Base-by-base conservation (phyloP, 352 stramenopile genomes). In the Aphanomyces stellatus region DNA sequence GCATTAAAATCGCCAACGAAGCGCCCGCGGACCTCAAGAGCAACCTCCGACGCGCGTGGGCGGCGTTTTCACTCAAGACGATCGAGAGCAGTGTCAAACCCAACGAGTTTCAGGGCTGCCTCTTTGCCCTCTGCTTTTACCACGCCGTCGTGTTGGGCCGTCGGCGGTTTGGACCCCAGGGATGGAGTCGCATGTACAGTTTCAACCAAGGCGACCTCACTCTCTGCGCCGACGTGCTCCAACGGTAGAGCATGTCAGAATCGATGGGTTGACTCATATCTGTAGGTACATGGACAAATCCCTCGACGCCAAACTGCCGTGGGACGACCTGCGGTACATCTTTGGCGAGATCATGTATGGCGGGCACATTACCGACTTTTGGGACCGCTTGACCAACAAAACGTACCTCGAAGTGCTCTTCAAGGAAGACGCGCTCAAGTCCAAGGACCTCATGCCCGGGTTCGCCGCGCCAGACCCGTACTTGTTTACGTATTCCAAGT, bases 131-230 rank as follows among this genome's bases (percentile, higher is more conserved):
- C 1, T 98, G 93, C 73, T 97, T 96, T 77, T 98, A 97, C 75
- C 93, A 98, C 61, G 87, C 88, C 15, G 77, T 98, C 24, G 85
- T 98, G 1, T 78, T 98, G 35, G 93, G 92, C 30, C 76, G 93
- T 10, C 74, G 87, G 22, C 76, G 91, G 30, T 98, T 98, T 69
- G 93, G 93, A 8, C 80, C 71, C 10, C 92, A 98, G 73, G 93
- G 93, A 35, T 98, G 93, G 93, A 96, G 83, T 51, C 79, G 93
- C 19, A 74, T 81, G 59, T 98, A 98, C 71, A 96, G 81, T 61
- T 98, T 98, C 76, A 98, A 97, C 71, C 97, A 88, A 6, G 93
- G 93, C 37, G 93, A 98, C 34, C 71, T 98, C n/a, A 82, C 91
- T 28, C 98, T 98, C 55, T 98, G 93, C 67, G 80, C 83, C 3